Percentiles rank a stretch among this genome's conserved stretches.
These are phyloP conservation scores for Phaeolepiota aurea DNA, from an alignment of 768 basidiomycete genomes.

Conservation along the genomic window DNA sequence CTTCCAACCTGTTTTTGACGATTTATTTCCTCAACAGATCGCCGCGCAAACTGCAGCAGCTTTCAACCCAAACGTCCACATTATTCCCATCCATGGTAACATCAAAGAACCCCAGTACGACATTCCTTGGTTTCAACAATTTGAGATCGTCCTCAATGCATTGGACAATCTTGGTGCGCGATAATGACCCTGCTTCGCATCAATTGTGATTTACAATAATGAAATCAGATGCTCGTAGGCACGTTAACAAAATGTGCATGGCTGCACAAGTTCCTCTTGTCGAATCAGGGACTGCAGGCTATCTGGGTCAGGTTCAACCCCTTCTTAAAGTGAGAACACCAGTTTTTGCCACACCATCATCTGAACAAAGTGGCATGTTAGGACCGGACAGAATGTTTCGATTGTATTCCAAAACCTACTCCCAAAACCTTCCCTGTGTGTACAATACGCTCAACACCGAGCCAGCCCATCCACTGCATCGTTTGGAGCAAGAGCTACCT, in stretches of 20 bases:
- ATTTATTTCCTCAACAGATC: conserved; percentile 35
- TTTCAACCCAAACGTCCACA: conserved; percentile 84
- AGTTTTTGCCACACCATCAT: no score
- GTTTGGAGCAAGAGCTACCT: conserved; percentile 99
- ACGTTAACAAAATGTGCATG: conserved; percentile 98
- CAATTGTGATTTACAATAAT: background rate
- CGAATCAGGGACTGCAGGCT: conserved; percentile 95
- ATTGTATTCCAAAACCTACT: conserved; percentile 88
- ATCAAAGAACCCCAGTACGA: conserved; percentile 92
- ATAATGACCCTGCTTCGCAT: background rate
- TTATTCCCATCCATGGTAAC: conserved; percentile 88
- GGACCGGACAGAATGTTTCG: conserved; percentile 92
- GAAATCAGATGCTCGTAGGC: conserved; percentile 74
- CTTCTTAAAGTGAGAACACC: conserved; percentile 79
- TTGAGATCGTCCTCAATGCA: conserved; percentile 92
- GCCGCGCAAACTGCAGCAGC: conserved; percentile 75
- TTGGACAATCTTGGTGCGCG: conserved; percentile 87
- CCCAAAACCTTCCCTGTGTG: conserved; percentile 97
- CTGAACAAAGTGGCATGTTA: no score
- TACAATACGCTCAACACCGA: conserved; percentile 94
- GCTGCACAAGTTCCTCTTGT: conserved; percentile 86
- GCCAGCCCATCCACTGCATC: conserved; percentile 96
- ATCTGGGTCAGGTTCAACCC: conserved; percentile 95
- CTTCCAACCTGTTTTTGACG: background rate
- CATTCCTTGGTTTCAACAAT: conserved; percentile 81